Conservation (phyloP, 495 filamentous ascomycete species). For the Xylaria palmicola region DNA sequence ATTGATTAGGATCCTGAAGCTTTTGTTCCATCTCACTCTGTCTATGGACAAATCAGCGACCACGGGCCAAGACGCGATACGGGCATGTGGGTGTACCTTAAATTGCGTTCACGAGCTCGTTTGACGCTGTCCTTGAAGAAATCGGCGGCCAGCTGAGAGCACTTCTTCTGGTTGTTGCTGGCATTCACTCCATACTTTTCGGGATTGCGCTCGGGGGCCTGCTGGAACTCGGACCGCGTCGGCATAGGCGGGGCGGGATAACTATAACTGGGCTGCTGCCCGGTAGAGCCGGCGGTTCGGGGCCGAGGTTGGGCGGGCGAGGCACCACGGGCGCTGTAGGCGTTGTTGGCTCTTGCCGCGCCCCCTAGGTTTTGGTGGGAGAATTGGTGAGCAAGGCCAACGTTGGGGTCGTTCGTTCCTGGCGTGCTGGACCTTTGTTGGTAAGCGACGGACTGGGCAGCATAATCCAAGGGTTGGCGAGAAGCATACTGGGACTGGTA, state of each 20-base stretch:
- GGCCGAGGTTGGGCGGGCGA: slow-evolving; percentile 69
- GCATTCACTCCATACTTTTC: slow-evolving; percentile 65
- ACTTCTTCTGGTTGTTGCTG: slow-evolving; percentile 73
- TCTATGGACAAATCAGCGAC: slow-evolving; percentile 45
- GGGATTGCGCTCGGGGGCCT: slow-evolving; percentile 67
- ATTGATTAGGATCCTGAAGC: slow-evolving; percentile 68
- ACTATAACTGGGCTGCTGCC: slow-evolving; percentile 57
- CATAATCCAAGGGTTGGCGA: slow-evolving; percentile 19
- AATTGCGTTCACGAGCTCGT: slow-evolving; percentile 84
- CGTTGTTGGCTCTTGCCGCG: slow-evolving; percentile 59
- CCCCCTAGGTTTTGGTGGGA: slow-evolving; percentile 92
- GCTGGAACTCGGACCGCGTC: slow-evolving; percentile 48
- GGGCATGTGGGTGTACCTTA: slow-evolving; percentile 59
- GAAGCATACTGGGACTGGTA: slow-evolving; percentile 20
- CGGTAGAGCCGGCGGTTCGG: slow-evolving; percentile 69
- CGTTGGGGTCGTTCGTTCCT: slow-evolving; percentile 67
- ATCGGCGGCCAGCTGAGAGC: slow-evolving; percentile 71
- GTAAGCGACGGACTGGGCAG: slow-evolving; percentile 36
- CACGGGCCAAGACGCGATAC: not conserved
- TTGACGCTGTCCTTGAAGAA: slow-evolving; percentile 98
- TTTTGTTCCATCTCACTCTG: slow-evolving; percentile 87
- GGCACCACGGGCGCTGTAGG: slow-evolving; percentile 65
- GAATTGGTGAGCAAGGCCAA: slow-evolving; percentile 91
- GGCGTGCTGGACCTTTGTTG: slow-evolving; percentile 58
- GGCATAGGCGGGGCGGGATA: slow-evolving; percentile 67